Evolutionary conservation across 495 filamentous ascomycete genomes (phyloP).

Genomic region (Trichoderma orchidacearum): DNA sequence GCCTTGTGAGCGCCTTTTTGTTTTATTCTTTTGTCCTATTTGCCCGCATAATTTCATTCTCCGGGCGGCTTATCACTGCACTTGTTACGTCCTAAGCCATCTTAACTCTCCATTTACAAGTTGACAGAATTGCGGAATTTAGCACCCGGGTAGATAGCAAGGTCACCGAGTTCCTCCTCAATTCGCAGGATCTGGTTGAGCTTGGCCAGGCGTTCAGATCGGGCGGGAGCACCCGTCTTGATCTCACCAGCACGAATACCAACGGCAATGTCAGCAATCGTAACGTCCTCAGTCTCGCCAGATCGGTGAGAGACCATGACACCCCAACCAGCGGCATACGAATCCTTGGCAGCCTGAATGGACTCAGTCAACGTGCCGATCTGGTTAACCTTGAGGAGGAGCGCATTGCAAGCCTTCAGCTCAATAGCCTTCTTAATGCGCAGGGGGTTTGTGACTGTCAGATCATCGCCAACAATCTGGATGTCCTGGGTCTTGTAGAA

Average conservation of each 20-base stretch:
- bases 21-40: not conserved
- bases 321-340: slow-evolving; percentile 92
- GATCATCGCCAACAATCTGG: slow-evolving; percentile 90
- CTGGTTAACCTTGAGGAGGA: slow-evolving; percentile 99
- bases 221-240: slow-evolving; percentile 94
- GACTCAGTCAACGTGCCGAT: slow-evolving; percentile 97
- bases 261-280: slow-evolving; percentile 94
- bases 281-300: slow-evolving; percentile 98
- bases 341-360: slow-evolving; percentile 99
- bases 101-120: slow-evolving; percentile 41
- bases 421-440: slow-evolving; percentile 99
- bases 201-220: slow-evolving; percentile 97
- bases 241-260: slow-evolving; percentile 94
- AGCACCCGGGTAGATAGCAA: slow-evolving; percentile 80
- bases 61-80: not conserved
- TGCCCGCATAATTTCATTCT: not conserved
- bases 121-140: slow-evolving; percentile 85
- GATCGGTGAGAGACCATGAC: slow-evolving; percentile 99
- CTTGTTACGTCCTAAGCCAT: not conserved
- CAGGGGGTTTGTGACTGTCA: slow-evolving; percentile 95
- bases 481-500: slow-evolving; percentile 98
- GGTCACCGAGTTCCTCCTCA: slow-evolving; percentile 92
- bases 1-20: not conserved
- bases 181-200: slow-evolving; percentile 99
- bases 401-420: slow-evolving; percentile 93